Base-by-base conservation (phyloP, 768 basidiomycete species). In the Cystofilobasidium macerans region DNA sequence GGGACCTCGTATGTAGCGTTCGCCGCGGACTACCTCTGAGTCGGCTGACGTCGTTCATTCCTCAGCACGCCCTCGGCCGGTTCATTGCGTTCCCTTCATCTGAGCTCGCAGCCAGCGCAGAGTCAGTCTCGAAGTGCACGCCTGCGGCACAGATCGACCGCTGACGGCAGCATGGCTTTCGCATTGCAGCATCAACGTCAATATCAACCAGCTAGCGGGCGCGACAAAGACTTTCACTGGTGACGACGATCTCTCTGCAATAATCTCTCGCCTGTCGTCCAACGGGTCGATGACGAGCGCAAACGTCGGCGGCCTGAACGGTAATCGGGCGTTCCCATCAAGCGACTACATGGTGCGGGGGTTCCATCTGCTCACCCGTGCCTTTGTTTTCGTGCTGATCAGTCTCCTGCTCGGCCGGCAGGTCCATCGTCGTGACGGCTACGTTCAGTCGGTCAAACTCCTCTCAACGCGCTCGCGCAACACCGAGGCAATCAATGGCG, bases 31-130 rank as follows among this genome's bases (percentile, higher is more conserved):
- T 62, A 14, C 48, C 24, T 20, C 20, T 38, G 47, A 48, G 28
- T n/a, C 16, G n/a, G 54, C 54, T 70, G 22, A 54, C 67, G 38
- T 69, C 3, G 63, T 33, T 48, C 30, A 60, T 61, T 20, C 36
- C 54, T 26, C 68, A 86, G 86, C 86, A 85, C 62, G 80, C 75
- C 14, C 72, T 85, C 35, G 83, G 84, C 18, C 80, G 86, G 14
- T 84, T 86, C 69, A 84, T 88, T 70, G 81, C 80, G 60, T 86
- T 86, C 73, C 83, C 86, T 0, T 82, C 84, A 3, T 72, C 74
- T 18, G 78, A 82, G 69, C 32, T 67, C 6, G 28, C 81, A 81
- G 79, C 80, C 57, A 45, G 48, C 48, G 48, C 48, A n/a, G 48
- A 51, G 48, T 51, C 24, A 5, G 48, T 5, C 48, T 18, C 45